A percentile compares a stretch with the other conserved stretches of the same genome.
Evolutionary conservation across 2,329 filamentous ascomycete species (phyloP).

Genomic region (Mycosphaerella sp.): DNA sequence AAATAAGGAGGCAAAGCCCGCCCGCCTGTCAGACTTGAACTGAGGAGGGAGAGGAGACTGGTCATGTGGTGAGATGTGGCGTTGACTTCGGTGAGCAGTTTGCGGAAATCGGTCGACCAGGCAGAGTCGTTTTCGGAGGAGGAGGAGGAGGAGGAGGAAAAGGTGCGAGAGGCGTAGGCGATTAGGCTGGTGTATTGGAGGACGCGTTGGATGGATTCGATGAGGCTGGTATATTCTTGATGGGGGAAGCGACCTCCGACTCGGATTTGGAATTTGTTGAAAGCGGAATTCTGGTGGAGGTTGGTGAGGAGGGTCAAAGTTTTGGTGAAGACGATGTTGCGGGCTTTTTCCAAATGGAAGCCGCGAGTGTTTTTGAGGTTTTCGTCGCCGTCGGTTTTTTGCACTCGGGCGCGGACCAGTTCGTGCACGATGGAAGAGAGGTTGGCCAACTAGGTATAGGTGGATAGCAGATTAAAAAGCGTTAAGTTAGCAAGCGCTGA

Average conservation of each 20-base stretch:
- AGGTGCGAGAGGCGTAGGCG: slow-evolving; percentile 56
- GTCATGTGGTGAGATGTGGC: slow-evolving; percentile 62
- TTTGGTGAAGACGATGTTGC: slow-evolving; percentile 59
- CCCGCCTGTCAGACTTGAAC: slow-evolving; percentile 58
- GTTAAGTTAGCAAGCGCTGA: no score
- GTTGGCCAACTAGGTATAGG: slow-evolving; percentile 50
- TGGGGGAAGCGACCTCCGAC: slow-evolving; percentile 66
- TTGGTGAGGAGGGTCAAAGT: slow-evolving; percentile 60
- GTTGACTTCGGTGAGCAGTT: slow-evolving; percentile 50
- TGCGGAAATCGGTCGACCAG: slow-evolving; percentile 58
- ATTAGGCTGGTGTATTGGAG: slow-evolving; percentile 61
- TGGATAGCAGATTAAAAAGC: no score
- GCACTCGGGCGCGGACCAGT: slow-evolving; percentile 56
- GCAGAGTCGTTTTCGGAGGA: slow-evolving; percentile 33
- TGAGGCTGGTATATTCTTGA: slow-evolving; percentile 56
- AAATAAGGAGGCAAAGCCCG: slow-evolving; percentile 66
- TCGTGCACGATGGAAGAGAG: slow-evolving; percentile 66
- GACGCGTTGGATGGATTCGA: slow-evolving; percentile 53
- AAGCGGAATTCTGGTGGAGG: slow-evolving; percentile 56
- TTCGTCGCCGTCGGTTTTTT: slow-evolving; percentile 51
- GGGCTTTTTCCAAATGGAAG: slow-evolving; percentile 50
- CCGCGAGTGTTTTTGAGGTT: slow-evolving; percentile 46
- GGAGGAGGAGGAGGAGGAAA: slow-evolving; percentile 24
- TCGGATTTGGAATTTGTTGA: slow-evolving; percentile 62
- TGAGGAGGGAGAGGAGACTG: slow-evolving; percentile 61